These are phyloP conservation scores for Lindgomyces ingoldianus DNA, from an alignment of 495 filamentous ascomycete genomes.

Conservation along the genomic window DNA sequence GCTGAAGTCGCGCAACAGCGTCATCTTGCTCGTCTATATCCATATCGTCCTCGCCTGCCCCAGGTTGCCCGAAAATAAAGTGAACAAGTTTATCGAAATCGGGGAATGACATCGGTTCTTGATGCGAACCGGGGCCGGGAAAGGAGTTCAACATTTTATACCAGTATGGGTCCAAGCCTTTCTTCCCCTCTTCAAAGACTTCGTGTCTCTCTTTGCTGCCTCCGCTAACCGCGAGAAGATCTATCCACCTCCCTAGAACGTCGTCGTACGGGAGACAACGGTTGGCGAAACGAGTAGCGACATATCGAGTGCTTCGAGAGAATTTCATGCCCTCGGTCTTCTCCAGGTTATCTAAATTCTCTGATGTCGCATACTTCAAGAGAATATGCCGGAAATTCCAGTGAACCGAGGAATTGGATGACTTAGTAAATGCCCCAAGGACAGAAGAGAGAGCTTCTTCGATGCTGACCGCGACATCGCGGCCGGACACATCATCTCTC, in stretches of 20 bases:
- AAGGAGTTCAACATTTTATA: conserved; percentile 62
- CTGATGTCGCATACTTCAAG: conserved; percentile 42
- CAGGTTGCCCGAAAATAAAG: conserved; percentile 42
- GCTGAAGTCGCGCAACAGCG: conserved; percentile 4
- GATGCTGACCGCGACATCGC: conserved; percentile 77
- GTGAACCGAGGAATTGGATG: conserved; percentile 49
- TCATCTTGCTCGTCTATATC: conserved; percentile 39
- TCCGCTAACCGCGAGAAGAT: conserved; percentile 74
- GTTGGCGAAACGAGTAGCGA: conserved; percentile 87
- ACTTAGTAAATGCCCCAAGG: conserved; percentile 58
- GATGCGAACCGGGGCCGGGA: conserved; percentile 2
- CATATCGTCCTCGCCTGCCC: conserved; percentile 28
- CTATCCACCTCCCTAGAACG: conserved; percentile 79
- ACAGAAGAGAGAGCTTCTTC: conserved; percentile 85
- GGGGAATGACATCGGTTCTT: conserved; percentile 37
- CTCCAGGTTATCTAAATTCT: conserved; percentile 36
- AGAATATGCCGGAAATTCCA: conserved; percentile 52
- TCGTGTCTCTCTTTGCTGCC: conserved; percentile 69
- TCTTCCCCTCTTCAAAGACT: conserved; percentile 83
- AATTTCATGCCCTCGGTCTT: conserved; percentile 28
- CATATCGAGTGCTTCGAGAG: conserved; percentile 69
- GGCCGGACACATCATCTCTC: conserved; percentile 73
- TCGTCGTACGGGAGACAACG: conserved; percentile 80
- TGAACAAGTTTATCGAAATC: conserved; percentile 40
- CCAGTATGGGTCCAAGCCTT: conserved; percentile 83